Base-by-base conservation (phyloP, 345 rosid species). In the Populus deltoides region DNA sequence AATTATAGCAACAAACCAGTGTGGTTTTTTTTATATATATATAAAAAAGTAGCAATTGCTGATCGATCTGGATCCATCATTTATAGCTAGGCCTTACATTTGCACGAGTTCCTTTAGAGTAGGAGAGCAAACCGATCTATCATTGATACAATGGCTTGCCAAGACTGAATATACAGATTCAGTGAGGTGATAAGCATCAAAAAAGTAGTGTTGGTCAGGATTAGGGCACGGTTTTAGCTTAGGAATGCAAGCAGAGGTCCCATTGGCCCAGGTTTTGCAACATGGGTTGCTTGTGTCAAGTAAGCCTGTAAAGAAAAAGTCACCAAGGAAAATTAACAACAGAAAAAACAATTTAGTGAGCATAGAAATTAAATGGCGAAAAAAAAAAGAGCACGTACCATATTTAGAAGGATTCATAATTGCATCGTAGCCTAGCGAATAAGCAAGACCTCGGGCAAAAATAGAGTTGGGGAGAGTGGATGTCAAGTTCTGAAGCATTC, bases 141-240 rank as follows among this genome's bases (percentile, higher is more conserved):
- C 82, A 11, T 75, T 74, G 81, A 86, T 68, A 35, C 89, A 87
- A 7, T 62, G 81, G 22, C 77, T n/a, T 5, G 89, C 90, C 5
- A 86, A 57, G 53, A 78, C 9, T 0, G 86, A 81, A 51, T 69
- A 78, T 55, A 68, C 74, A 25, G 68, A 27, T 33, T 87, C 89
- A 2, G 88, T 80, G 27, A 77, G 76, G 66, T 87, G 90, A 70
- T 8, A 87, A 17, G 77, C 93, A 79, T 90, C 90, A 83, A 87
- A 90, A 45, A 88, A 88, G 51, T 78, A 83, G 68, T 81, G 79
- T 10, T 81, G 16, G 55, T 84, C 49, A 0, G 84, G 77, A 39
- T 66, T 68, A 4, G 41, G 57, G 68, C 91, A 88, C 16, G 93
- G 78, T 16, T 17, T 7, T 8, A 76, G 61, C 66, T 31, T 77